A percentile compares a stretch with the other conserved stretches of the same genome.
phyloP scores from a whole-genome alignment of 2,329 filamentous ascomycete genomes.

The Clonostachys rhizophaga region DNA sequence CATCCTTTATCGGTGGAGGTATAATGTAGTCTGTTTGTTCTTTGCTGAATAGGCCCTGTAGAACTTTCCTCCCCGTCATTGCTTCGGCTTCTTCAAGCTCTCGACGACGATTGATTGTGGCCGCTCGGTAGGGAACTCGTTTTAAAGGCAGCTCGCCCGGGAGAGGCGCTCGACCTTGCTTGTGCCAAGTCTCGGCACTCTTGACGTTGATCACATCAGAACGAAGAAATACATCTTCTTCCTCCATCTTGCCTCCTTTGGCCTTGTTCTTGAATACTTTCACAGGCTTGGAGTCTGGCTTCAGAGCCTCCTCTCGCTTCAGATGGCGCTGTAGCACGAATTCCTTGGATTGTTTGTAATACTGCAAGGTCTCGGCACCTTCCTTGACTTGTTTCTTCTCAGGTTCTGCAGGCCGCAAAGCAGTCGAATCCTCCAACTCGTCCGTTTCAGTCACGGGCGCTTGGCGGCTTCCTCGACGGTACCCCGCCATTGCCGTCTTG shows the following conservation, averaged over 20 bases:
- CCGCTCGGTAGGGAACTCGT: constrained; percentile 82
- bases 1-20: constrained; percentile 77
- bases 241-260: constrained; percentile 68
- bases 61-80: constrained; percentile 73
- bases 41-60: constrained; percentile 79
- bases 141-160: constrained; percentile 74
- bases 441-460: constrained; percentile 65
- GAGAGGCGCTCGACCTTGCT: constrained; percentile 78
- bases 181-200: constrained; percentile 95
- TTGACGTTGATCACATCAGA: constrained; percentile 81
- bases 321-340: constrained; percentile 83
- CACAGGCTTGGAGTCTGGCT: constrained; percentile 62
- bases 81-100: constrained; percentile 85
- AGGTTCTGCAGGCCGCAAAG: constrained; percentile 67
- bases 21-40: constrained; percentile 96
- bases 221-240: constrained; percentile 77
- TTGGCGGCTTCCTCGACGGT: constrained; percentile 44
- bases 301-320: constrained; percentile 85
- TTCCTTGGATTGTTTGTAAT: constrained; percentile 80
- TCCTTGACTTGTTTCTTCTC: constrained; percentile 71
- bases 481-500: constrained; percentile 71
- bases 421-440: constrained; percentile 72
- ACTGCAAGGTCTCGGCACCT: constrained; percentile 78
- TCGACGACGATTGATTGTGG: constrained; percentile 79
- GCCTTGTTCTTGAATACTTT: constrained; percentile 70